A percentile compares a stretch with the other conserved stretches of the same genome.
phyloP scores from a whole-genome alignment of 345 rosid genomes.

The Laguncularia racemosa region DNA sequence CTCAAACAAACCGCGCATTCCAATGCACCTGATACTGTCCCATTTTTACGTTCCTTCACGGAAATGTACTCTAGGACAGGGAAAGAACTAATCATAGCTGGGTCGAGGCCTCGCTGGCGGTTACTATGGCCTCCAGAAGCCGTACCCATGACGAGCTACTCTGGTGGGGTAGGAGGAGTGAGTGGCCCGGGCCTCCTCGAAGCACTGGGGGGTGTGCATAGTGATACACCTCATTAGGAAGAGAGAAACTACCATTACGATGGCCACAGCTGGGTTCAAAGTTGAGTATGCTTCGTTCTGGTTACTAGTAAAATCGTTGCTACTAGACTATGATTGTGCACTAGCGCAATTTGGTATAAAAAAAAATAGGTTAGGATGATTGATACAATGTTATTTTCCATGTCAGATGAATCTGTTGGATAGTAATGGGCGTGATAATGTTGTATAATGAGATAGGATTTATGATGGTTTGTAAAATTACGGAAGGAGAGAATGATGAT shows the following conservation, averaged over 20 bases:
- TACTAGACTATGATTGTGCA: no score
- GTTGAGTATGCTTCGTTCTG: constrained; percentile 18
- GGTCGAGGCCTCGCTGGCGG: constrained; percentile 47
- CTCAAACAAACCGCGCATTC: constrained; percentile 84
- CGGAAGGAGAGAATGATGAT: no score
- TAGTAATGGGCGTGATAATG: no score
- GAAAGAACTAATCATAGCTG: constrained; percentile 39
- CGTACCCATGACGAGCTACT: constrained; percentile 5
- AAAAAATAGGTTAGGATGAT: no score
- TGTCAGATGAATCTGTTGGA: no score
- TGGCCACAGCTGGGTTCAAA: constrained; percentile 61
- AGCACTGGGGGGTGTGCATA: constrained; percentile 74
- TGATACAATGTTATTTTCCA: no score
- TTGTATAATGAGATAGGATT: no score
- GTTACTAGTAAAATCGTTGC: background rate
- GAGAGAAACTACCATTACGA: constrained; percentile 50
- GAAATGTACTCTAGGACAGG: constrained; percentile 69
- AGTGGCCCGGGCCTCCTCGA: constrained; percentile 2
- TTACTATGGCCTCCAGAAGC: constrained; percentile 25
- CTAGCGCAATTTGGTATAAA: no score
- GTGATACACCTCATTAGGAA: constrained; percentile 64
- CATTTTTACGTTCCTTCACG: constrained; percentile 61
- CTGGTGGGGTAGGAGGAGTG: background rate
- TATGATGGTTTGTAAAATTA: no score
- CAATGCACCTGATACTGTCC: constrained; percentile 35